phyloP scores from a whole-genome alignment of 768 basidiomycete genomes.

The Lentinula detonsa region DNA sequence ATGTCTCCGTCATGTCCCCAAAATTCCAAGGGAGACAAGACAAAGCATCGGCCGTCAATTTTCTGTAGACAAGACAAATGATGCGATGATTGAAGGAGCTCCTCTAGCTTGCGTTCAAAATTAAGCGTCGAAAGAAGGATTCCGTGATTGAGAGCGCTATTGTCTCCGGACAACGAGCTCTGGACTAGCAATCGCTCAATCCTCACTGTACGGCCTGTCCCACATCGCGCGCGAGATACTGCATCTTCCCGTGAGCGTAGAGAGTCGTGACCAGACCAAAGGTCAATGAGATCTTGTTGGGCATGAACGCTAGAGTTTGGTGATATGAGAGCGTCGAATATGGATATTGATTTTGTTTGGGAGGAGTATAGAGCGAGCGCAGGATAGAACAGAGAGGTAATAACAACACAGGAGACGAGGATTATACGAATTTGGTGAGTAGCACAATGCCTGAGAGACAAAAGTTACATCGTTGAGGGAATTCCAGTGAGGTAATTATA shows the following conservation, averaged over 20 bases:
- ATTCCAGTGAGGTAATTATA: slow-evolving; percentile 9
- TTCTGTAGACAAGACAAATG: slow-evolving; percentile 43
- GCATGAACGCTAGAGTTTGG: slow-evolving; percentile 48
- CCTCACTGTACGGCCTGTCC: slow-evolving; percentile 61
- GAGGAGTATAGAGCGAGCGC: slow-evolving; percentile 81
- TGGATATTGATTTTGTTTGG: slow-evolving; percentile 54
- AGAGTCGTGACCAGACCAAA: slow-evolving; percentile 64
- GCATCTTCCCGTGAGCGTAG: slow-evolving; percentile 67
- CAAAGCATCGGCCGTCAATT: slow-evolving; percentile 52
- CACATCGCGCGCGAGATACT: slow-evolving; percentile 65
- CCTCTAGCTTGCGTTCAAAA: slow-evolving; percentile 54
- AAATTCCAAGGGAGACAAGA: slow-evolving; percentile 68
- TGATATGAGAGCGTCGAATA: slow-evolving; percentile 59
- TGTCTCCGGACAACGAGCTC: slow-evolving; percentile 39
- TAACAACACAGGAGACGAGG: slow-evolving; percentile 81
- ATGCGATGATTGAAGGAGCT: slow-evolving; percentile 31
- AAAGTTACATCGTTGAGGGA: slow-evolving; percentile 1
- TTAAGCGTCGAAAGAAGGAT: slow-evolving; percentile 60
- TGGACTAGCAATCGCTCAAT: slow-evolving; percentile 74
- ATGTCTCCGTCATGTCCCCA: slow-evolving; percentile 60
- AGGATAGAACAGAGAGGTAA: slow-evolving; percentile 87
- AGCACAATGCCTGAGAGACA: slow-evolving; percentile 65
- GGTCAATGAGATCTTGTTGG: slow-evolving; percentile 58
- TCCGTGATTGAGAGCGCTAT: slow-evolving; percentile 52
- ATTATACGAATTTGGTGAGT: slow-evolving; percentile 88